A percentile compares a stretch with the other conserved stretches of the same genome.
Evolutionary conservation across 768 basidiomycete species (phyloP).

Genomic region (Suillus spraguei): DNA sequence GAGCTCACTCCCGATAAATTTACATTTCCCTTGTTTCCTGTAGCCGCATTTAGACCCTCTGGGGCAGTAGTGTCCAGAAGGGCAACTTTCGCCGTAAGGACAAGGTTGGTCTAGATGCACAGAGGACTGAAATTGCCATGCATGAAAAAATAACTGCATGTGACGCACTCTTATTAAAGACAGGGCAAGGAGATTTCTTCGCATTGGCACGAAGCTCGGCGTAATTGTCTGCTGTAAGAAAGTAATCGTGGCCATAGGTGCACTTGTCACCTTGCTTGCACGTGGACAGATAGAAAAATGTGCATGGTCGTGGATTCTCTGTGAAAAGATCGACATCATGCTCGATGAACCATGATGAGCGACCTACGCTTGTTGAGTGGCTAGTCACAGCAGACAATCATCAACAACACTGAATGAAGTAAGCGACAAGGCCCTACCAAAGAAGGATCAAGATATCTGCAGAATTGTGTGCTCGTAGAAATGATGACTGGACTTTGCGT

Average conservation of each 20-base stretch:
- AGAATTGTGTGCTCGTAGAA: neutral
- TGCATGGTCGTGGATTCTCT: constrained; percentile 43
- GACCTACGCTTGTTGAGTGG: constrained; percentile 35
- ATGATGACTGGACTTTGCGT: constrained; percentile 7
- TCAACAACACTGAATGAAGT: neutral
- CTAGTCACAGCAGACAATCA: constrained; percentile 17
- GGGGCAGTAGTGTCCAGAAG: constrained; percentile 41
- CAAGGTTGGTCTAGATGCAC: constrained; percentile 22
- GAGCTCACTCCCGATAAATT: constrained; percentile 33
- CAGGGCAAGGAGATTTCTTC: constrained; percentile 38
- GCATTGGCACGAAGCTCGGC: constrained; percentile 33
- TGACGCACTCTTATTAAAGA: constrained; percentile 29
- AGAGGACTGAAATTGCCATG: neutral
- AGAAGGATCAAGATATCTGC: constrained; percentile 13
- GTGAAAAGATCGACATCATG: neutral
- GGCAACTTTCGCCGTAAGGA: constrained; percentile 32
- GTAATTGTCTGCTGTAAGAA: constrained; percentile 30
- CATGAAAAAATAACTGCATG: neutral
- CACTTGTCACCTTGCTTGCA: constrained; percentile 36
- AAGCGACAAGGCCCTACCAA: constrained; percentile 9
- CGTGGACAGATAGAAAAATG: constrained; percentile 35
- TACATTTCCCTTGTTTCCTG: constrained; percentile 36
- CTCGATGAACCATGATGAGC: neutral
- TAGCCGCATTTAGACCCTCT: constrained; percentile 36
- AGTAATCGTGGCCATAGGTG: constrained; percentile 38